Evolutionary conservation across 768 basidiomycete species (phyloP), one percentile per base, ranked within the genome.

Genomic region (Serpula lacrymans): DNA sequence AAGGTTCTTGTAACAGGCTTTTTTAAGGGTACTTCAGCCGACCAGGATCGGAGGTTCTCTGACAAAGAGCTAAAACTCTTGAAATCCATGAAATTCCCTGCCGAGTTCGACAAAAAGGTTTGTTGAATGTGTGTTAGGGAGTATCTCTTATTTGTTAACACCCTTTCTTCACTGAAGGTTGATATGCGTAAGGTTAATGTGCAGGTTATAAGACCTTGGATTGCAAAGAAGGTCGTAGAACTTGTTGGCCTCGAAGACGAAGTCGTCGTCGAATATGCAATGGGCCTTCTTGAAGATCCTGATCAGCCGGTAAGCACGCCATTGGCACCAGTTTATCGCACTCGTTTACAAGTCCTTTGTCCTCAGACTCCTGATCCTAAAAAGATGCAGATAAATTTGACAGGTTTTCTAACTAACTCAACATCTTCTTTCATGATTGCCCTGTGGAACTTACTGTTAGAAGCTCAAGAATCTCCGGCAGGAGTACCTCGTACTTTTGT

Each of bases 101-200:
- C 84, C 0, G 78, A 87, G 53, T 96, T 94, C 53, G 83, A 89
- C 36, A 84, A 85, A 69, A 96, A 94, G 77, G 86, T 82, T 41
- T 33, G 52, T 43, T 6, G 18, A 5, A 18, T 24, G 17, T 14
- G 24, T 35, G n/a, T 28, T 26, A 35, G 25, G 21, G 29, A 16
- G 14, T 13, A 32, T 12, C 11, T 37, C 21, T 41, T 1, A 31
- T 22, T 18, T 24, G 12, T 20, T 9, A 1, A 34, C 53, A 6
- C 48, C 12, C 1, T 2, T 6, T 34, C 32, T 12, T 25, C 10
- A 34, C 16, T 27, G 13, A 30, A 88, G 88, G 92, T 96, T 32
- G 94, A 97, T 60, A 86, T 94, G 78, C 80, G 89, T 25, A 94
- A 97, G 73, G 92, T 98, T 46, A 96, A 97, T 61, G 53, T 97